A percentile compares a stretch with the other conserved stretches of the same genome.
Evolutionary conservation across 768 basidiomycete genomes (phyloP).

Genomic region (Mrakia hoshinonis): DNA sequence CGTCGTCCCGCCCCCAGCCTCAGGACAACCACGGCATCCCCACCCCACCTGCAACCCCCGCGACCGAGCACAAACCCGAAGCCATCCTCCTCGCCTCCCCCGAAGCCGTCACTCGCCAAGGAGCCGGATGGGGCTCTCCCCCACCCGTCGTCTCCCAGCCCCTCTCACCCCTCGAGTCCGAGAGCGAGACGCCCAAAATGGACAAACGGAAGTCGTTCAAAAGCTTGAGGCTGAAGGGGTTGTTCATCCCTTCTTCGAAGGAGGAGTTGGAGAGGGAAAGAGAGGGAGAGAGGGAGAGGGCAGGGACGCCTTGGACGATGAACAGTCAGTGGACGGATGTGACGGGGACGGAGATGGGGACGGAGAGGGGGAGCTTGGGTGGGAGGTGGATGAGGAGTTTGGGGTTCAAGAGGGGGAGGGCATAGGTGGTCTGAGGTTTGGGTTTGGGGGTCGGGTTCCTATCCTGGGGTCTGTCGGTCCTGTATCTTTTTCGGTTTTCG

Average conservation of each 20-base stretch:
- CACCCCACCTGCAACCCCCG: neutral
- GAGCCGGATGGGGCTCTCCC: neutral
- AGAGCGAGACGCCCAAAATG: neutral
- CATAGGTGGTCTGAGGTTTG: too few relatives aligned
- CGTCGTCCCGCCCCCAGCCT: neutral
- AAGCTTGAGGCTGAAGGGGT: neutral
- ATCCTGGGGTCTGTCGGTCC: too few relatives aligned
- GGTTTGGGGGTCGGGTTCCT: too few relatives aligned
- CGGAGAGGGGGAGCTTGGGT: neutral
- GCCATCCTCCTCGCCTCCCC: neutral
- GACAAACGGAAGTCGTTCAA: neutral
- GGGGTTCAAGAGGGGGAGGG: conserved; percentile 5
- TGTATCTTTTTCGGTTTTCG: too few relatives aligned
- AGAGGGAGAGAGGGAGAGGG: neutral
- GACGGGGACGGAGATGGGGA: neutral
- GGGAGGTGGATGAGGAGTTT: neutral
- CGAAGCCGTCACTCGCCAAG: neutral
- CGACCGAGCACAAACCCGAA: neutral
- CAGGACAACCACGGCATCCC: neutral
- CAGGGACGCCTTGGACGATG: conserved; percentile 19
- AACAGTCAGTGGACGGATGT: conserved; percentile 10
- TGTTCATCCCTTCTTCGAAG: neutral
- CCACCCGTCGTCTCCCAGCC: neutral
- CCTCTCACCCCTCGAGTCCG: neutral
- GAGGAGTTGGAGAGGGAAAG: conserved; percentile 14